These are phyloP conservation scores for Jatropha podagrica DNA, from an alignment of 441 rosid genomes.

Conservation along the genomic window DNA sequence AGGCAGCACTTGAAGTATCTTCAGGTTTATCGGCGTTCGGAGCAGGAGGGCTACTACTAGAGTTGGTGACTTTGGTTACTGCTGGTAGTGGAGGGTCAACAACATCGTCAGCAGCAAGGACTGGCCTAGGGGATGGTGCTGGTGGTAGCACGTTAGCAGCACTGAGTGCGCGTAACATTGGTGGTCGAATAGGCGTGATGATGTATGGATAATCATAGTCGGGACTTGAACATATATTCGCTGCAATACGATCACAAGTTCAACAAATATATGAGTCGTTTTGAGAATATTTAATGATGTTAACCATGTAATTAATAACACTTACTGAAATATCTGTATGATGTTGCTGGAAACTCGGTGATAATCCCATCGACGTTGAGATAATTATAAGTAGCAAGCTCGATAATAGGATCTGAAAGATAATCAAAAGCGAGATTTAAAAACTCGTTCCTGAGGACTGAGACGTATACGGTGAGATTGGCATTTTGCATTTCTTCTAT, in stretches of 20 bases:
- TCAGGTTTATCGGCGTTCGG: constrained; percentile 12
- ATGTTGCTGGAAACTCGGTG: constrained; percentile 64
- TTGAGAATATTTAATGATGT: too few species aligned
- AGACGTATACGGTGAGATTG: constrained; percentile 41
- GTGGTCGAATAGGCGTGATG: constrained; percentile 57
- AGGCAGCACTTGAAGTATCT: constrained; percentile 13
- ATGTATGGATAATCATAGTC: constrained; percentile 27
- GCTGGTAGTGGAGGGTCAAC: constrained; percentile 58
- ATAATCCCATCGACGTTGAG: constrained; percentile 57
- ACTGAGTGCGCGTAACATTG: constrained; percentile 35
- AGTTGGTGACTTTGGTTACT: constrained; percentile 15
- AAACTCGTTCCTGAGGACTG: constrained; percentile 62
- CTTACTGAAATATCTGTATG: constrained; percentile 59
- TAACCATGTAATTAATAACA: not conserved
- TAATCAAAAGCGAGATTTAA: constrained; percentile 60
- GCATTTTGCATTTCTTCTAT: constrained; percentile 38
- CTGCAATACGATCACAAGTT: constrained; percentile 34
- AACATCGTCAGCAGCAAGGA: constrained; percentile 39
- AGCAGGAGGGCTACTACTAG: constrained; percentile 1
- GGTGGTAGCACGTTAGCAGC: constrained; percentile 38
- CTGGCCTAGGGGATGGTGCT: constrained; percentile 47
- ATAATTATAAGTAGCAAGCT: constrained; percentile 70
- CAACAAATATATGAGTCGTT: not conserved
- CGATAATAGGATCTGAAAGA: constrained; percentile 64
- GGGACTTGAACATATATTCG: constrained; percentile 48